phyloP scores from a whole-genome alignment of 1,284 basidiomycete species.

The Apiotrichum akiyoshidainum region DNA sequence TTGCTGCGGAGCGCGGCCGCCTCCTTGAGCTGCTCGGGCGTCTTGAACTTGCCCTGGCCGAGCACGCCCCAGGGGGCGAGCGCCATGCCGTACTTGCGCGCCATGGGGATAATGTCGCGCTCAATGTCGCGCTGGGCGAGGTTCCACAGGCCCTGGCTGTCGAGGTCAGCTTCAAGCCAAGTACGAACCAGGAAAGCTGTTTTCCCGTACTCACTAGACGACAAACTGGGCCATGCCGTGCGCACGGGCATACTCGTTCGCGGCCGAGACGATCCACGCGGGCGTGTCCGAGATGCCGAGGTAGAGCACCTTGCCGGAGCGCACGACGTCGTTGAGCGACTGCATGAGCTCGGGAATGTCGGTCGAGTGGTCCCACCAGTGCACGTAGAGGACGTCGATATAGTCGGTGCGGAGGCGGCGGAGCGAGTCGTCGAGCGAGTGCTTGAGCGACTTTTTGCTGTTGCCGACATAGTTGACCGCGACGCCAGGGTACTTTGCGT shows the following conservation, averaged over 20 bases:
- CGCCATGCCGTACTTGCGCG: slow-evolving; percentile 52
- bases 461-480: slow-evolving; percentile 49
- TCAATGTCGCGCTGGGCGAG: slow-evolving; percentile 55
- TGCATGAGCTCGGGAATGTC: slow-evolving; percentile 53
- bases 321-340: slow-evolving; percentile 48
- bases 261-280: slow-evolving; percentile 58
- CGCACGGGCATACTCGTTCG: slow-evolving; percentile 57
- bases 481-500: slow-evolving; percentile 17
- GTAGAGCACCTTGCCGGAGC: slow-evolving; percentile 51
- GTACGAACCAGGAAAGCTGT: not conserved
- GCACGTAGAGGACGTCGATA: slow-evolving; percentile 53
- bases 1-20: slow-evolving; percentile 25
- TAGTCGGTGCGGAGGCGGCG: slow-evolving; percentile 52
- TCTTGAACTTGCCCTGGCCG: slow-evolving; percentile 51
- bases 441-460: slow-evolving; percentile 14
- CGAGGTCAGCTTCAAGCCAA: not conserved
- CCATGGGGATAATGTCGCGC: slow-evolving; percentile 63
- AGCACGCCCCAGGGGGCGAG: slow-evolving; percentile 50
- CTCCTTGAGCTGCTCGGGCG: slow-evolving; percentile 44
- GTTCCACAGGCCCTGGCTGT: slow-evolving; percentile 57
- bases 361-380: slow-evolving; percentile 52
- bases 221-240: slow-evolving; percentile 58
- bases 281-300: slow-evolving; percentile 55
- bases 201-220: slow-evolving; percentile 54
- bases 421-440: slow-evolving; percentile 35